A percentile compares a stretch with the other conserved stretches of the same genome.
phyloP scores from a whole-genome alignment of 495 filamentous ascomycete genomes.

The Xylaria bambusicola region DNA sequence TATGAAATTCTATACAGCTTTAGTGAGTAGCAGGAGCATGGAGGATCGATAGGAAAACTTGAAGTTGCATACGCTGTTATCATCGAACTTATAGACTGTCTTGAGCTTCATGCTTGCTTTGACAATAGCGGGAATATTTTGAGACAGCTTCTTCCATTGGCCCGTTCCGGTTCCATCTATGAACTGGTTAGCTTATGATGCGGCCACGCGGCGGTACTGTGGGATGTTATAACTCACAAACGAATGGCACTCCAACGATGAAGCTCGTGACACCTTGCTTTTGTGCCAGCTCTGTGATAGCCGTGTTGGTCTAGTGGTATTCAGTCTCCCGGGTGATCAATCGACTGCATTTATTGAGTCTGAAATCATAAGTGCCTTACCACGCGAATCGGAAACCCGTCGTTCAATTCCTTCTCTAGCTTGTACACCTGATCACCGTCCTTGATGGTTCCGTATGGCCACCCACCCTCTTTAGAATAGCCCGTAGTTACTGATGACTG shows the following conservation, averaged over 20 bases:
- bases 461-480: conserved; percentile 34
- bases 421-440: conserved; percentile 35
- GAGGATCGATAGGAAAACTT: background rate
- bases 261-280: conserved; percentile 34
- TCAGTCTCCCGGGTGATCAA: too few species aligned
- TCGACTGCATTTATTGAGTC: too few species aligned
- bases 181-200: conserved; percentile 21
- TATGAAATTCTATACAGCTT: background rate
- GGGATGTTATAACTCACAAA: conserved; percentile 31
- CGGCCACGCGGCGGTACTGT: background rate
- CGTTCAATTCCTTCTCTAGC: conserved; percentile 32
- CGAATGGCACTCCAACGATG: conserved; percentile 32
- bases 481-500: conserved; percentile 33
- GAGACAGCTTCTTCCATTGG: conserved; percentile 41
- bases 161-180: conserved; percentile 41
- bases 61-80: conserved; percentile 33
- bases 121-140: conserved; percentile 36
- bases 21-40: background rate
- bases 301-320: conserved; percentile 30
- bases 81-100: conserved; percentile 40
- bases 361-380: conserved; percentile 28
- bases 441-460: conserved; percentile 33
- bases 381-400: conserved; percentile 27
- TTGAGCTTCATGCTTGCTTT: conserved; percentile 37
- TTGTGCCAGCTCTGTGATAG: conserved; percentile 32